Evolutionary conservation across 768 basidiomycete genomes (phyloP), one percentile per base, ranked within the genome.

Genomic region (Phylloporus rhodoxanthus): DNA sequence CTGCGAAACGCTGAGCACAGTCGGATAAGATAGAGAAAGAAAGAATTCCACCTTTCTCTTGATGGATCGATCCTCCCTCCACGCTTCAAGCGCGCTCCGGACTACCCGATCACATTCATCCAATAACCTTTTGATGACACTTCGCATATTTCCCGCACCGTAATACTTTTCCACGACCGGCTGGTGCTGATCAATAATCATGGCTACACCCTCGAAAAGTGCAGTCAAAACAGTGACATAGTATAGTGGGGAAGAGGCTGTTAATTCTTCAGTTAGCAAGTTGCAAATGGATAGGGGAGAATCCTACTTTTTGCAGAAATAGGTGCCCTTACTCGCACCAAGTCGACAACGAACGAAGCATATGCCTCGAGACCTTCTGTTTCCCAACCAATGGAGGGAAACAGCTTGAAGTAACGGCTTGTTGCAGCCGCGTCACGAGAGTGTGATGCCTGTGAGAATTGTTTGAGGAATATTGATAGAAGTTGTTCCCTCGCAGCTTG

Each of bases 81-180:
- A 99, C 17, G 84, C 80, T 39, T 82, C 80, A 4, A 91, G 70
- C 1, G 95, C 72, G 21, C 76, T 76, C 57, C 80, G 78, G 0
- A 91, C 84, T 15, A 95, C 87, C 28, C 83, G 75, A 67, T 97
- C 95, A 47, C 88, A 89, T 63, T 98, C 94, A 49, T 84, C 79
- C 42, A 96, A 67, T 8, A 99, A 72, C 37, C 83, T 76, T 20
- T 76, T 71, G 2, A 93, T 79, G 11, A 95, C 91, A 30, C 69
- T 77, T 36, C 75, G 71, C 95, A 98, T 98, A 65, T 87, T 86
- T 1, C 91, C 88, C 8, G 67, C 58, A 0, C 96, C 96, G 60
- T 99, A 99, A 69, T 99, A 98, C 69, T 96, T 98, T 63, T 97
- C 95, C 1, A 99, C 94, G 5, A 99, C 82, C 2, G 92, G 90